A percentile compares a stretch with the other conserved stretches of the same genome.
These are phyloP conservation scores for Sphaerulina musiva DNA, from an alignment of 2,329 filamentous ascomycete genomes.

Conservation along the genomic window DNA sequence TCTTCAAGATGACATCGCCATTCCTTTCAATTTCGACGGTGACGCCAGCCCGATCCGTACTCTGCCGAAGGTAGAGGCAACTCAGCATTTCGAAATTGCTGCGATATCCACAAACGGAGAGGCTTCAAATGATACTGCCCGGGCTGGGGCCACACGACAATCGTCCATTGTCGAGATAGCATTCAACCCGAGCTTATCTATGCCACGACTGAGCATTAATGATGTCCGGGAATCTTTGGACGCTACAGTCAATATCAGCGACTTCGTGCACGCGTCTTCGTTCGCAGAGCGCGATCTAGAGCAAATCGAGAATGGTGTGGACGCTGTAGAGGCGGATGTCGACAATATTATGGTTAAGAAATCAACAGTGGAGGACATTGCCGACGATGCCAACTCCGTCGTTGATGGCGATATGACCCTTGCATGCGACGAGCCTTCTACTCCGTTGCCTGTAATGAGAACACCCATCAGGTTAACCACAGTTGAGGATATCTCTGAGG, in stretches of 20 bases:
- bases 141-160: background rate
- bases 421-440: background rate
- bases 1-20: conserved; percentile 27
- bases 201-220: conserved; percentile 8
- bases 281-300: background rate
- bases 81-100: conserved; percentile 11
- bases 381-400: background rate
- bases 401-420: conserved; percentile 29
- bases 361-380: conserved; percentile 5
- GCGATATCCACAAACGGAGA: background rate
- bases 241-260: conserved; percentile 25
- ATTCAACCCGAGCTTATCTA: background rate
- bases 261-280: conserved; percentile 26
- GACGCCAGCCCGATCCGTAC: conserved; percentile 10
- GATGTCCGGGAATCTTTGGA: background rate
- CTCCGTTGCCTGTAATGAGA: background rate
- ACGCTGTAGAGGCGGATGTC: background rate
- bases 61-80: conserved; percentile 15
- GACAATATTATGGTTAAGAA: no score
- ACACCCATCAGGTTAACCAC: conserved; percentile 9
- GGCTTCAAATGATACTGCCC: background rate
- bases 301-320: background rate
- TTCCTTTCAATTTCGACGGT: conserved; percentile 27
- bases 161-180: background rate
- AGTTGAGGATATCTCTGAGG: conserved; percentile 7